Conservation (phyloP, 192 early-diverging fungal species). For the Podila epicladia region DNA sequence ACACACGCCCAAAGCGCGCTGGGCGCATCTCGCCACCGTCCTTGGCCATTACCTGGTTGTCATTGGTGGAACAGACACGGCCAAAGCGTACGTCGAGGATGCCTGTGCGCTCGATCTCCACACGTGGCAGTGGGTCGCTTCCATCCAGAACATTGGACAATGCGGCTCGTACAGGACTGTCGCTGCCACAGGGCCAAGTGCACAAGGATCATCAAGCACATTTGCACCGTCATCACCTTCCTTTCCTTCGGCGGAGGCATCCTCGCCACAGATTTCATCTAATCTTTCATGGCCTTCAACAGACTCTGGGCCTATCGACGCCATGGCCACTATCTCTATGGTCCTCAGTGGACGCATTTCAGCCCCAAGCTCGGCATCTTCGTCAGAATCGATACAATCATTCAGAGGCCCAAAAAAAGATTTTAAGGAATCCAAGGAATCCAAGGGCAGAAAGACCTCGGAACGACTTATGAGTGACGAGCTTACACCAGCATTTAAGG, state of each 20-base stretch:
- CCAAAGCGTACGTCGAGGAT: slow-evolving; percentile 40
- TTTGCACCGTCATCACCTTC: slow-evolving; percentile 29
- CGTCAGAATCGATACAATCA: slow-evolving; percentile 10
- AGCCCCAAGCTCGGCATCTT: slow-evolving; percentile 28
- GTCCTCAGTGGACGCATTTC: slow-evolving; percentile 46
- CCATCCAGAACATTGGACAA: slow-evolving; percentile 37
- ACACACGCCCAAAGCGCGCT: slow-evolving; percentile 40
- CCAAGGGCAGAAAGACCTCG: slow-evolving; percentile 11
- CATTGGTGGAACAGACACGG: slow-evolving; percentile 46
- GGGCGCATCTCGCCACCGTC: slow-evolving; percentile 43
- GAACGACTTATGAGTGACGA: slow-evolving; percentile 28
- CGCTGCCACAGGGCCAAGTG: slow-evolving; percentile 34
- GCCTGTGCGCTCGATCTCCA: slow-evolving; percentile 43
- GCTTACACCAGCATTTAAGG: slow-evolving; percentile 39
- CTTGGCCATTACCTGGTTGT: slow-evolving; percentile 36
- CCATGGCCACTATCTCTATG: slow-evolving; percentile 38
- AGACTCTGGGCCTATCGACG: slow-evolving; percentile 23
- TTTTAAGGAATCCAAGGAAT: background rate
- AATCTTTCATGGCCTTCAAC: slow-evolving; percentile 33
- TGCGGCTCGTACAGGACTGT: slow-evolving; percentile 47
- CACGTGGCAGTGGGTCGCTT: slow-evolving; percentile 52
- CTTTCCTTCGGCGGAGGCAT: slow-evolving; percentile 32
- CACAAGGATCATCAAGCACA: slow-evolving; percentile 2
- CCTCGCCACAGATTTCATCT: slow-evolving; percentile 21
- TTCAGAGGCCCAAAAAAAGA: background rate